Evolutionary conservation across 257 asterid species (phyloP).

Genomic region (Gynochthodes officinalis): DNA sequence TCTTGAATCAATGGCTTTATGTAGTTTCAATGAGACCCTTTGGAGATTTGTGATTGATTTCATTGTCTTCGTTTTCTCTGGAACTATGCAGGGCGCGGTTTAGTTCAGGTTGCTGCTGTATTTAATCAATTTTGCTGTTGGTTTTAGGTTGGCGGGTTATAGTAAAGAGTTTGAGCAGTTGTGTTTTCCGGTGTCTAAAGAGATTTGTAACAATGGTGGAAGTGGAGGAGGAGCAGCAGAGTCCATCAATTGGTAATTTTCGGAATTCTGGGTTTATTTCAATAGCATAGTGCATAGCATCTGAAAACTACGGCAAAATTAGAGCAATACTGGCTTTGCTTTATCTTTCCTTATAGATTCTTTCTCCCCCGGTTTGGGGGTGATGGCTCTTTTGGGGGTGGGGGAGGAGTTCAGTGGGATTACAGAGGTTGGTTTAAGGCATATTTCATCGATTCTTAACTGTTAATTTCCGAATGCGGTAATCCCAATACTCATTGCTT

Average conservation of each 20-base stretch:
- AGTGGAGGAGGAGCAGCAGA: slow-evolving; percentile 52
- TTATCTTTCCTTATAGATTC: background rate
- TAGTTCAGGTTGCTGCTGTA: background rate
- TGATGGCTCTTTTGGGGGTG: background rate
- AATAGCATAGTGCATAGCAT: background rate
- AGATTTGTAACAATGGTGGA: slow-evolving; percentile 46
- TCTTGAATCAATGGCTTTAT: background rate
- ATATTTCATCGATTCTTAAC: background rate
- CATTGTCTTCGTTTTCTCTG: background rate
- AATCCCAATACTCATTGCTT: too few species aligned
- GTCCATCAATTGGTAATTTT: slow-evolving; percentile 40
- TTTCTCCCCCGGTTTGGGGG: too few species aligned
- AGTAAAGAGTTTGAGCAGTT: background rate
- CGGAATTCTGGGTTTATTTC: slow-evolving; percentile 9
- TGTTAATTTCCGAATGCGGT: background rate
- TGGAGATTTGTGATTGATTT: background rate
- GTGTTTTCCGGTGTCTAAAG: slow-evolving; percentile 1
- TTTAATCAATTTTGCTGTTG: slow-evolving; percentile 7
- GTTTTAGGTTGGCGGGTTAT: slow-evolving; percentile 13
- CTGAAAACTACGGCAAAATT: background rate
- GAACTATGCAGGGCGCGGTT: background rate
- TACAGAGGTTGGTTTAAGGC: background rate
- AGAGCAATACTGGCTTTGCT: too few species aligned
- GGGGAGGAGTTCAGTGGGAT: background rate
- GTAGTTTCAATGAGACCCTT: background rate